Base-by-base conservation (phyloP, 345 rosid genomes). In the Abelmoschus esculentus region DNA sequence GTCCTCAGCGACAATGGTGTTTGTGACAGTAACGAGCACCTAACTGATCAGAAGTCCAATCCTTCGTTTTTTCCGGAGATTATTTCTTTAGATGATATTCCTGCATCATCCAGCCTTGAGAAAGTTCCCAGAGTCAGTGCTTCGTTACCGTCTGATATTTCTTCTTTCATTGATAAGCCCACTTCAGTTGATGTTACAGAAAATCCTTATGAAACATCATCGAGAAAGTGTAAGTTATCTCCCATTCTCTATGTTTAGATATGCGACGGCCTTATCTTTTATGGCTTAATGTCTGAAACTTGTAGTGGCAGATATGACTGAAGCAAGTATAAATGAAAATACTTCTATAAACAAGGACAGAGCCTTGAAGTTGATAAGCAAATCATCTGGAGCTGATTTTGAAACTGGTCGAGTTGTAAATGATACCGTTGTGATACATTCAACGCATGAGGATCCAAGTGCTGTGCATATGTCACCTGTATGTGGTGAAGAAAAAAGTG, bases 121-220 rank as follows among this genome's bases (percentile, higher is more conserved):
- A 63, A 76, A 49, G 55, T 36, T 75, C 72, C 73, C 47, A 66
- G 69, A 34, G 28, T 26, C 40, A 72, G 75, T 73, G 31, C 74
- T 54, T 52, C 73, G 42, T 78, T 76, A 54, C 55, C 74, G n/a
- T 72, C 80, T 57, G 89, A 82, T 77, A 81, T 82, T 54, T 54
- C 75, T 56, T 75, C 85, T 54, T 69, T 77, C 28, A 80, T 76
- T 38, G 83, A 83, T 74, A 66, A 76, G 74, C 75, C 83, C 62
- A 83, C 84, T 4, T 18, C 76, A 49, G 31, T 71, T 32, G 72
- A 69, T 38, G 63, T 26, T 36, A 75, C 8, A 46, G 71, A 69
- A 76, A 75, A 62, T 61, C 66, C 74, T 9, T 26, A 18, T 54
- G 77, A 70, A 66, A 63, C 58, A 74, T 68, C 71, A 14, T 59